Evolutionary conservation across 345 rosid genomes (phyloP), one percentile per base, ranked within the genome.

Genomic region (Brassica nigra): DNA sequence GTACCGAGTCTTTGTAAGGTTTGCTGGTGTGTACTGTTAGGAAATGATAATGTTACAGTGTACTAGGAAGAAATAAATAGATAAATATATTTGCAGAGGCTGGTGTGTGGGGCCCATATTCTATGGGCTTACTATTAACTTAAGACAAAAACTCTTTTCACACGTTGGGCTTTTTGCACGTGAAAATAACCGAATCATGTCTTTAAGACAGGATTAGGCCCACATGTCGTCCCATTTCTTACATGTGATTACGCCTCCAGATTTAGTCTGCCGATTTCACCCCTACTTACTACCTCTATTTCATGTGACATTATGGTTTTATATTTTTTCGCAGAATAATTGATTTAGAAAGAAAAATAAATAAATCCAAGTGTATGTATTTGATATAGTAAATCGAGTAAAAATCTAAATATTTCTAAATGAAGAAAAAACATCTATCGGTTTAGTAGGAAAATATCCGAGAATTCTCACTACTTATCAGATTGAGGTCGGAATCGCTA

Each of bases 151-250:
- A 64, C 47, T 78, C 36, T 64, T 62, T 62, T 74, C 66, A 67
- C 23, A 73, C 62, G 70, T 76, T 59, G 83, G 77, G 70, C 80
- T 66, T 81, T 76, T 61, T 10, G 74, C 75, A 70, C 76, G 83
- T 80, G 83, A 76, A 81, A 65, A 39, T 42, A 70, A 76, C 73
- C 30, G 10, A 8, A 80, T 64, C 69, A 78, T 78, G 61, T 64
- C 72, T 71, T n/a, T 27, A 20, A 67, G 80, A 52, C 80, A 66
- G 3, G n/a, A 11, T 11, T 34, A 69, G 84, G 16, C 65, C 80
- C 69, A 66, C 72, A 36, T 58, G 76, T 64, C 62, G n/a, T 36
- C 57, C 80, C 70, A 63, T 63, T 34, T 63, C 27, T 63, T 15
- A 62, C 10, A 58, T 12, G 36, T 71, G 64, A 31, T 8, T 28